phyloP scores from a whole-genome alignment of 108 stramenopile genomes.

The Nannochloropsis oceanica region DNA sequence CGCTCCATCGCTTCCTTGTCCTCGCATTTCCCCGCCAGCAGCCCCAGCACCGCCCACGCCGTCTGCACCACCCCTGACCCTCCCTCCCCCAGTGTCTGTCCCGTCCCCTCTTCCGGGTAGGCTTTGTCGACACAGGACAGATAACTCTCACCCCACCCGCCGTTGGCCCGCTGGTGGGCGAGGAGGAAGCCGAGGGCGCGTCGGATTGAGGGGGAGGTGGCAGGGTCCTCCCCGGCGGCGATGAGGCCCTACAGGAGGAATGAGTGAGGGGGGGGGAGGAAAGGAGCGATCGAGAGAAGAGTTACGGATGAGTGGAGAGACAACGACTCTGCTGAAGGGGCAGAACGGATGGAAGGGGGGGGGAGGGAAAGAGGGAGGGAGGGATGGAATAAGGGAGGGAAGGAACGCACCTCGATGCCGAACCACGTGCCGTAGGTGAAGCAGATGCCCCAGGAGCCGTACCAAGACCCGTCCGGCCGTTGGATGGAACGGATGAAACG shows the following conservation, averaged over 20 bases:
- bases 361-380: not conserved
- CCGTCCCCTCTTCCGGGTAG: slow-evolving; percentile 67
- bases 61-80: slow-evolving; percentile 92
- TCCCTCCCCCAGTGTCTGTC: slow-evolving; percentile 46
- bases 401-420: slow-evolving; percentile 41
- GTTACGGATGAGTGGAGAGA: not conserved
- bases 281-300: not conserved
- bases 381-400: not conserved
- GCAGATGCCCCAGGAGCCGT: slow-evolving; percentile 68
- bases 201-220: slow-evolving; percentile 39
- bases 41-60: slow-evolving; percentile 83
- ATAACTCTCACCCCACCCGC: slow-evolving; percentile 98
- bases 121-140: slow-evolving; percentile 89
- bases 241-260: slow-evolving; percentile 52
- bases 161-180: slow-evolving; percentile 66
- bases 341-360: not conserved
- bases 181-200: slow-evolving; percentile 52
- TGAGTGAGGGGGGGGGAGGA: not conserved
- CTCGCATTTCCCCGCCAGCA: slow-evolving; percentile 61
- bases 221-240: slow-evolving; percentile 51
- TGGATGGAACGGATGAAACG: slow-evolving; percentile 81
- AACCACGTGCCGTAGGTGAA: slow-evolving; percentile 65
- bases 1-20: slow-evolving; percentile 55
- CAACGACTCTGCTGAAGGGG: not conserved
- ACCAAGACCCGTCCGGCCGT: slow-evolving; percentile 84